Base-by-base conservation (phyloP, 331 rosid genomes). In the Pyrus hybrid region DNA sequence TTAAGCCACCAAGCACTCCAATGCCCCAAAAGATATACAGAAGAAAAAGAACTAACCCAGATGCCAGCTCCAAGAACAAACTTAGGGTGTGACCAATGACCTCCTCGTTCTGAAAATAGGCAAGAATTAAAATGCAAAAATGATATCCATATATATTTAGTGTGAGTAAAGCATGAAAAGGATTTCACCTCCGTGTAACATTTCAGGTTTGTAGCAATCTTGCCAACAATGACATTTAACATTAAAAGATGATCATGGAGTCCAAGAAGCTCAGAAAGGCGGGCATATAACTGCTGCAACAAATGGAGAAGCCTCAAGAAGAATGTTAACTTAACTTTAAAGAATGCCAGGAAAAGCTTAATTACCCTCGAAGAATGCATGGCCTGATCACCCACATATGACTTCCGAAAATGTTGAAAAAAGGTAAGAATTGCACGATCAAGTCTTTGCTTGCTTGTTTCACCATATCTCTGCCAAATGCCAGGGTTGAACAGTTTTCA, bases 291-390 rank as follows among this genome's bases (percentile, higher is more conserved):
- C 93, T 90, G 96, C 97, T 83, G 91, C 86, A 85, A 79, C 80
- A 77, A 67, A 63, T 67, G 61, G 57, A 45, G 18, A 70, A 67
- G 71, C 77, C 65, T 75, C 79, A 77, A 74, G 67, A 68, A 5
- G 65, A 28, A 77, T 63, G 61, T 25, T 66, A 66, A 70, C 37
- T 57, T 23, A 71, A 73, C 32, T 77, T 8, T 73, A 25, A 63
- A n/a, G 68, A 74, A 63, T 28, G 6, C 43, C 14, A 65, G 30
- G 58, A 64, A 73, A 82, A 45, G 29, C 51, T 74, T 41, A 41
- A 41, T 41, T 89, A 95, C 99, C 98, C 93, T 95, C 12, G 99
- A 95, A 80, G 98, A 95, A 85, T 92, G 99, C 93, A 95, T 92
- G 74, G 98, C 99, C 86, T 95, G 98, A 81, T 95, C 99, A 70